Base-by-base conservation (phyloP, 1,284 basidiomycete genomes). In the Trametes versicolor region DNA sequence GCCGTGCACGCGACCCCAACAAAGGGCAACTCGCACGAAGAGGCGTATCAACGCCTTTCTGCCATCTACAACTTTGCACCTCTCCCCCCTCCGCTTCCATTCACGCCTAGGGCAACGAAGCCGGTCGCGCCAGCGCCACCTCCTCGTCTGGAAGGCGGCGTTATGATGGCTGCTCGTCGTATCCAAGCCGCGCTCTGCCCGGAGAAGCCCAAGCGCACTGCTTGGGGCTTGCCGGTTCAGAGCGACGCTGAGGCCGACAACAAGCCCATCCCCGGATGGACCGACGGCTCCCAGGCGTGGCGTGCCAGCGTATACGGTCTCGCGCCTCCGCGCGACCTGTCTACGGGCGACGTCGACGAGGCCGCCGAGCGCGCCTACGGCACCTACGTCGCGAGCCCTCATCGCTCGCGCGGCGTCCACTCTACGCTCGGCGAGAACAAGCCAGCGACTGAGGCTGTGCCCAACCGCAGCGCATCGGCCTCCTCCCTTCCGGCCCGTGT, bases 131-230 rank as follows among this genome's bases (percentile, higher is more conserved):
- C 77, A 36, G 73, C 74, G 61, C 70, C 76, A 67, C 52, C 66
- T 2, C 68, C 67, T 12, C 58, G 53, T 45, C 86, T 83, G 72
- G 80, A 81, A 63, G 81, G 81, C 41, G 90, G 90, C 45, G 80
- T 89, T 75, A 90, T 92, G 83, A 89, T 90, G 83, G 87, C 87
- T 25, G 83, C 82, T n/a, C 81, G 77, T 60, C 84, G 85, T 61
- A 85, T 90, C 73, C 79, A 83, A 51, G 81, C 80, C 19, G 82
- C 82, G 10, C 78, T 88, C 36, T 81, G 80, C 63, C 73, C 81
- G 0, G 77, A 80, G 53, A 80, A 84, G 53, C 52, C 70, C 13
- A 81, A 77, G 68, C 67, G 67, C 15, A 63, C 70, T n/a, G 61
- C 64, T 1, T 73, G 70, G 70, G 63, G 65, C 43, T 47, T 69